Conservation (phyloP, 192 early-diverging fungal species). For the Entomortierella parvispora region DNA sequence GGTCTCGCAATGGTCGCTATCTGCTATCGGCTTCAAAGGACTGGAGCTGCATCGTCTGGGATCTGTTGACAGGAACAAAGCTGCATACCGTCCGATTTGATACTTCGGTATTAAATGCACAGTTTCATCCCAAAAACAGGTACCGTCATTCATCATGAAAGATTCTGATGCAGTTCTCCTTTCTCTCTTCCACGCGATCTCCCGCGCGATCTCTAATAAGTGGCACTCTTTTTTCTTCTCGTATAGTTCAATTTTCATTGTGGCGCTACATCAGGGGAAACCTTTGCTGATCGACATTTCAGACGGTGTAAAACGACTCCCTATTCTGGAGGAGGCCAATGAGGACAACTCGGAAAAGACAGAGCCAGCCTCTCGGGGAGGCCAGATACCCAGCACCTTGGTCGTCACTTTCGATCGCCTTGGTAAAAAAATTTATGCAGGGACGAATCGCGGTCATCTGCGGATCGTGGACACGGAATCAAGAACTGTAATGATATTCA, state of each 20-base stretch:
- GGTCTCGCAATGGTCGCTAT: slow-evolving; percentile 83
- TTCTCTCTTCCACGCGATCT: no score
- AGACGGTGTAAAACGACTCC: slow-evolving; percentile 36
- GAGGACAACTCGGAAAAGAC: slow-evolving; percentile 9
- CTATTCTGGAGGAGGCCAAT: slow-evolving; percentile 10
- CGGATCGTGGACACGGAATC: slow-evolving; percentile 67
- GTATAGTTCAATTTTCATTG: slow-evolving; percentile 60
- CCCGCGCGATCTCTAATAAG: no score
- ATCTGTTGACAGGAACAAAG: slow-evolving; percentile 68
- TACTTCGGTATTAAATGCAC: slow-evolving; percentile 74
- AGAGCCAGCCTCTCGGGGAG: slow-evolving; percentile 19
- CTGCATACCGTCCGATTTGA: slow-evolving; percentile 71
- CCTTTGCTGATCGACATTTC: slow-evolving; percentile 60
- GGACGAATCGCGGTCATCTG: slow-evolving; percentile 74
- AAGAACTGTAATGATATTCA: slow-evolving; percentile 57
- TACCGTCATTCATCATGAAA: slow-evolving; percentile 13
- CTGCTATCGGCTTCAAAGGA: slow-evolving; percentile 83
- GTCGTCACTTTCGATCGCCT: slow-evolving; percentile 45
- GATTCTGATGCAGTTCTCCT: no score
- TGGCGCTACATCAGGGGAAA: slow-evolving; percentile 58
- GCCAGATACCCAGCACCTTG: slow-evolving; percentile 28
- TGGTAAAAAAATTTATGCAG: slow-evolving; percentile 70
- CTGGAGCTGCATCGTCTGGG: slow-evolving; percentile 91
- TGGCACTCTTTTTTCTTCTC: slow-evolving; percentile 52
- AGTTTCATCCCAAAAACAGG: slow-evolving; percentile 85